Base-by-base conservation (phyloP, 1,139 yeast genomes). In the Arxiozyma bovina region DNA sequence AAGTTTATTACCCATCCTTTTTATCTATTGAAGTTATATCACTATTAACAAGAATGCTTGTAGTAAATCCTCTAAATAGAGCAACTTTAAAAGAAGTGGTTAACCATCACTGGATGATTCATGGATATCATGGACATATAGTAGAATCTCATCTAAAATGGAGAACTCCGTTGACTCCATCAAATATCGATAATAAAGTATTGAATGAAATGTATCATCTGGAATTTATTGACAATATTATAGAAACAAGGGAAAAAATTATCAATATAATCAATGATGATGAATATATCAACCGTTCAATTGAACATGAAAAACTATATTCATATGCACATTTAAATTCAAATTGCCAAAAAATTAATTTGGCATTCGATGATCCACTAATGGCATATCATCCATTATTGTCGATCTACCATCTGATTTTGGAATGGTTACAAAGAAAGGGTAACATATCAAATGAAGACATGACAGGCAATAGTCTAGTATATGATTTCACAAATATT, bases 31-130 rank as follows among this genome's bases (percentile, higher is more conserved):
- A 88, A 59, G 90, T 96, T 64, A 78, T 83, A 20, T 86, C 91
- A 18, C 73, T 93, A 56, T 74, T 93, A 51, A 80, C 89, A 5
- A 78, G 90, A 62, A 93, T 93, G 96, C 77, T 93, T 55, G 96
- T 89, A 46, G 97, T 93, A 11, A 88, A 88, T 64, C 96, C 96
- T 3, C 63, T 74, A 2, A 82, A 83, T 57, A 81, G 99, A 64
- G 96, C 96, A 1, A 72, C 86, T 0, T 75, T 93, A 57, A 75
- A 77, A 54, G 96, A 90, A 64, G 87, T 93, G 7, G 77, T 87
- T 62, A 76, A 78, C 55, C 98, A 93, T 65, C 96, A 96, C 5
- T 93, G 99, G 99, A 85, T 93, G 87, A 78, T 77, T 56, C 83
- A 82, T 66, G 96, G 96, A n/a, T 89, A 80, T 66, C 87, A 80